phyloP scores from a whole-genome alignment of 495 filamentous ascomycete genomes.

The Neurospora cerealis region DNA sequence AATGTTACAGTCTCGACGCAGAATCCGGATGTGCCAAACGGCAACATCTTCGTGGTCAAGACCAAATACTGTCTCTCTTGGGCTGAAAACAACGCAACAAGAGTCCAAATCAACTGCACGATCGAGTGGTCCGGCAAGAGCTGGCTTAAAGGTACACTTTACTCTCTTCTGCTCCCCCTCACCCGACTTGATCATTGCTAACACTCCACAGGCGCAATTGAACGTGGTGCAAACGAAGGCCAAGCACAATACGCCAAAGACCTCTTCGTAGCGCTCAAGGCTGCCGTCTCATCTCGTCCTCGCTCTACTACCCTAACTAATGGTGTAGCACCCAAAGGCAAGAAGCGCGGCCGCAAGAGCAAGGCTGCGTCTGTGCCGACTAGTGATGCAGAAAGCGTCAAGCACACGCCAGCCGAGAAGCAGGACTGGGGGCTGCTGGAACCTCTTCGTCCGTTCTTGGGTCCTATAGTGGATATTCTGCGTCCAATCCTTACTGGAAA shows the following conservation, averaged over 20 bases:
- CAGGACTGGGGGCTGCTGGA: conserved; percentile 73
- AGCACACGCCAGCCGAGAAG: conserved; percentile 23
- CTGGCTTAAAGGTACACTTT: conserved; percentile 78
- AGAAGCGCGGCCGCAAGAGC: conserved; percentile 51
- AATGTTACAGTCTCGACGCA: conserved; percentile 71
- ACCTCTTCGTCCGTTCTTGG: conserved; percentile 58
- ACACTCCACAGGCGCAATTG: conserved; percentile 61
- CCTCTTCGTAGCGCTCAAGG: conserved; percentile 60
- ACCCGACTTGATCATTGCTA: not conserved
- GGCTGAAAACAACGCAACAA: conserved; percentile 75
- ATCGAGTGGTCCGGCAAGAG: conserved; percentile 97
- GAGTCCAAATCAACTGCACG: conserved; percentile 72
- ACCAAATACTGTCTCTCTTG: conserved; percentile 92
- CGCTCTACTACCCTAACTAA: conserved; percentile 32
- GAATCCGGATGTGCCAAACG: conserved; percentile 91
- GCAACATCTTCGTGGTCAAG: conserved; percentile 82
- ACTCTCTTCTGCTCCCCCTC: not conserved
- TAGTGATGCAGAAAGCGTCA: conserved; percentile 34
- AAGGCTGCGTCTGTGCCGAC: conserved; percentile 31
- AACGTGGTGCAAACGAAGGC: conserved; percentile 89
- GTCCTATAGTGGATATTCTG: conserved; percentile 61
- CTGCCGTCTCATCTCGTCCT: conserved; percentile 56
- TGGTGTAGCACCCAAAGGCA: conserved; percentile 31
- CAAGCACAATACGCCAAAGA: conserved; percentile 73
- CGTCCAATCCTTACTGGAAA: conserved; percentile 62